A percentile compares a stretch with the other conserved stretches of the same genome.
These are phyloP conservation scores for Dictyostelium capitatum DNA, from an alignment of 78 protist species.

Conservation along the genomic window DNA sequence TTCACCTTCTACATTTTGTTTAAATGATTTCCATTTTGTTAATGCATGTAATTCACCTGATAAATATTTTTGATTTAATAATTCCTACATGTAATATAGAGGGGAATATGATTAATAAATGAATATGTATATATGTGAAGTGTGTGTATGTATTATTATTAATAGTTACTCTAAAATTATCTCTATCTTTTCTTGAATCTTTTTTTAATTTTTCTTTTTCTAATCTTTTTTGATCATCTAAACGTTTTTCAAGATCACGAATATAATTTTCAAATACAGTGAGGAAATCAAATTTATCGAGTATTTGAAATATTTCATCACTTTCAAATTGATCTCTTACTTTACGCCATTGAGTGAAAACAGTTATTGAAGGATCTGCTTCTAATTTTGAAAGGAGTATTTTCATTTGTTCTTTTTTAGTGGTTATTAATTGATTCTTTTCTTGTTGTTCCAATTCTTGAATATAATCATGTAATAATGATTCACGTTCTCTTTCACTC, in stretches of 20 bases:
- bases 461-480: constrained; percentile 5
- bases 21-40: constrained; percentile 47
- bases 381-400: constrained; percentile 30
- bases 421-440: constrained; percentile 3
- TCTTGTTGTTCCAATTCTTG: constrained; percentile 16
- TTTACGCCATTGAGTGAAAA: constrained; percentile 58
- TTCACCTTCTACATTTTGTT: background rate
- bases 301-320: background rate
- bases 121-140: background rate
- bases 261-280: constrained; percentile 26
- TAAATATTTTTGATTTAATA: constrained; percentile 21
- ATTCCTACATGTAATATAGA: background rate
- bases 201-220: constrained; percentile 35
- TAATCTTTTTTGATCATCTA: constrained; percentile 35
- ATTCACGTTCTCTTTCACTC: constrained; percentile 46
- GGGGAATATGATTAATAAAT: background rate
- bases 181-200: constrained; percentile 43
- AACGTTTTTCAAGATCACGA: constrained; percentile 41
- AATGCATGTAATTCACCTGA: constrained; percentile 58
- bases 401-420: constrained; percentile 17
- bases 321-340: constrained; percentile 42
- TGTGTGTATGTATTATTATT: background rate
- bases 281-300: constrained; percentile 57
- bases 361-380: background rate
- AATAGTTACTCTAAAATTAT: constrained; percentile 25